Evolutionary conservation across 2,329 filamentous ascomycete species (phyloP), one percentile per base, ranked within the genome.

Genomic region (Daldinia eschscholtzii): DNA sequence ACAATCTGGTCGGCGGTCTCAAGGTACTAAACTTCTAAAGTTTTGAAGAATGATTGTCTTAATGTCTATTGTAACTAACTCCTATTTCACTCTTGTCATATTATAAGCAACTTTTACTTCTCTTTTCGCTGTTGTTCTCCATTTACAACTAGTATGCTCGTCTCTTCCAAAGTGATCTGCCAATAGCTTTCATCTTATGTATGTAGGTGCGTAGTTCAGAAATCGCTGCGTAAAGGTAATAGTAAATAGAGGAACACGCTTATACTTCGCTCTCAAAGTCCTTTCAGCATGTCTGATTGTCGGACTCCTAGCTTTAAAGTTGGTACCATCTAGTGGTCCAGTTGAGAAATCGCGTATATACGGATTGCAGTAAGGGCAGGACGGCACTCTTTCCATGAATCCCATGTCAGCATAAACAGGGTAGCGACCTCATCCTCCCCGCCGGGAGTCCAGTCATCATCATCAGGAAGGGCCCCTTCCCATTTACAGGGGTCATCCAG

Each of bases 401-500:
- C 6, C 23, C 44, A 28, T 6, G 44, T 48, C 12, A 48, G 1
- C 12, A 1, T 2, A 48, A 28, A 9, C 9, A 28, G 1, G 10
- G 23, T 4, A 6, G 4, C 2, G 3, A 9, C 2, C 6, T 48
- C 23, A 6, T 28, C 44, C 44, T 23, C 1, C 23, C 20, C 6
- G 20, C 44, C 44, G 3, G 20, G 12, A 23, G 20, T 23, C 12
- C 15, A 12, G 4, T 3, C 26, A 2, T 48, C 2, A 15, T 26
- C 13, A 6, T 3, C 44, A 2, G 44, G 44, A n/a, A 15, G 0
- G 20, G 10, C 20, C 6, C 4, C 13, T 13, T 20, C 2, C 1
- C 12, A 48, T 15, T 48, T 28, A 1, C 13, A 4, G 7, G 71
- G 70, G 6, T 58, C n/a, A 2, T 41, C 12, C 64, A 74, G 50